phyloP scores from a whole-genome alignment of 768 basidiomycete species.

The Galerina marginata region DNA sequence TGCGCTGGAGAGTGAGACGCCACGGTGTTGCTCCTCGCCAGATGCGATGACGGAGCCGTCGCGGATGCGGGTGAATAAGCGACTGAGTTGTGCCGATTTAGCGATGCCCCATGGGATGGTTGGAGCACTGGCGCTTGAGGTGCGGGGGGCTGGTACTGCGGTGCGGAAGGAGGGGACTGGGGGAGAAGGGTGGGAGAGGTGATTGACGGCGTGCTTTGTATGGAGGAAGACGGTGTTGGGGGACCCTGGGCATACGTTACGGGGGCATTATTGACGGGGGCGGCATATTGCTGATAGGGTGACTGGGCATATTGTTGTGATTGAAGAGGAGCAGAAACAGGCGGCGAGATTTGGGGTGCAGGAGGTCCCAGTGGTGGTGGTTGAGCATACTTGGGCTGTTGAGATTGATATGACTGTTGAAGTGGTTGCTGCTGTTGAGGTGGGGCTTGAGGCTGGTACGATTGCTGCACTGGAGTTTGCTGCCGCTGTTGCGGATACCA shows the following conservation, averaged over 20 bases:
- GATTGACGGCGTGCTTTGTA: conserved; percentile 18
- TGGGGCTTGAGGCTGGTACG: background rate
- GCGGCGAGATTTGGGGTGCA: conserved; percentile 4
- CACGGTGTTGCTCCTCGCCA: conserved; percentile 41
- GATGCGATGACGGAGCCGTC: conserved; percentile 29
- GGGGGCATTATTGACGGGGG: background rate
- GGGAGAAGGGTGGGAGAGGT: conserved; percentile 30
- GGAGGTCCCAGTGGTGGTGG: conserved; percentile 1
- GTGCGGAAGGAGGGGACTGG: conserved; percentile 25
- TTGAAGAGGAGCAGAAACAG: conserved; percentile 10
- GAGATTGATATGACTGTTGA: background rate
- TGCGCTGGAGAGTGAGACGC: conserved; percentile 25
- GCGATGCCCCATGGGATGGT: conserved; percentile 17
- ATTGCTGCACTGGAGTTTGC: conserved; percentile 7
- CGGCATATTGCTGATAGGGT: conserved; percentile 31
- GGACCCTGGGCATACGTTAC: conserved; percentile 5
- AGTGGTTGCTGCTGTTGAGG: background rate
- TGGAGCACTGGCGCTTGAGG: conserved; percentile 28
- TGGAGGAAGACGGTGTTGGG: conserved; percentile 9
- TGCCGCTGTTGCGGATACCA: conserved; percentile 22
- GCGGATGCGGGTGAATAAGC: conserved; percentile 34
- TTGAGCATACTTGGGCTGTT: conserved; percentile 2
- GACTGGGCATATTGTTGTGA: conserved; percentile 16
- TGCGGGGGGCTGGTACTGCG: conserved; percentile 28
- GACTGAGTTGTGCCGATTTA: conserved; percentile 40